Evolutionary conservation across 2,329 filamentous ascomycete genomes (phyloP).

Genomic region (Fusarium cyanostomum): DNA sequence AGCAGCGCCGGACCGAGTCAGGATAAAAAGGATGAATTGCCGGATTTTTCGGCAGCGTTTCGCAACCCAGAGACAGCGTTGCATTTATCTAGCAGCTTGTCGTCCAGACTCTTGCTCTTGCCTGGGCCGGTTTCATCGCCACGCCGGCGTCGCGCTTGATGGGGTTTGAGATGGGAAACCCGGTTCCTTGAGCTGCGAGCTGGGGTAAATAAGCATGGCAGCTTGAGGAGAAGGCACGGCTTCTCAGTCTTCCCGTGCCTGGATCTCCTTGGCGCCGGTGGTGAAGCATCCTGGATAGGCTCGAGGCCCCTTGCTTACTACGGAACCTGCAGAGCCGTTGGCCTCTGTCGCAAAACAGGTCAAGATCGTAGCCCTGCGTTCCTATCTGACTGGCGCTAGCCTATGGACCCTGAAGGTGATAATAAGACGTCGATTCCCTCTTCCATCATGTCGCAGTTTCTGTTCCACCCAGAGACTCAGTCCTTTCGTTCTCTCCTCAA

Average conservation of each 20-base stretch:
- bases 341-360: neutral
- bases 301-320: constrained; percentile 16
- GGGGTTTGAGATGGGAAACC: neutral
- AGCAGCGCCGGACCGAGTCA: constrained; percentile 8
- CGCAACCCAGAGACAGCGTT: constrained; percentile 9
- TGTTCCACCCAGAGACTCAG: constrained; percentile 16
- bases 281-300: constrained; percentile 11
- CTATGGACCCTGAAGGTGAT: neutral
- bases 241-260: constrained; percentile 23
- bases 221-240: too few relatives aligned
- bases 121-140: constrained; percentile 26
- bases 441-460: constrained; percentile 3
- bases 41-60: constrained; percentile 17
- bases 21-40: neutral
- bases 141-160: constrained; percentile 11
- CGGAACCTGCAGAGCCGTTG: constrained; percentile 29
- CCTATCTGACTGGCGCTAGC: neutral
- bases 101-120: neutral
- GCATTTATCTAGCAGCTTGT: neutral
- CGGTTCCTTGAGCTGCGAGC: neutral
- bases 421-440: constrained; percentile 11
- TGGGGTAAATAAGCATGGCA: too few relatives aligned
- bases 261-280: constrained; percentile 27
- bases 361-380: constrained; percentile 12
- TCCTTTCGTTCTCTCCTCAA: constrained; percentile 31